Percentiles rank a stretch among this genome's conserved stretches.
These are phyloP conservation scores for Eucalyptus brandiana DNA, from an alignment of 345 rosid genomes.

Conservation along the genomic window DNA sequence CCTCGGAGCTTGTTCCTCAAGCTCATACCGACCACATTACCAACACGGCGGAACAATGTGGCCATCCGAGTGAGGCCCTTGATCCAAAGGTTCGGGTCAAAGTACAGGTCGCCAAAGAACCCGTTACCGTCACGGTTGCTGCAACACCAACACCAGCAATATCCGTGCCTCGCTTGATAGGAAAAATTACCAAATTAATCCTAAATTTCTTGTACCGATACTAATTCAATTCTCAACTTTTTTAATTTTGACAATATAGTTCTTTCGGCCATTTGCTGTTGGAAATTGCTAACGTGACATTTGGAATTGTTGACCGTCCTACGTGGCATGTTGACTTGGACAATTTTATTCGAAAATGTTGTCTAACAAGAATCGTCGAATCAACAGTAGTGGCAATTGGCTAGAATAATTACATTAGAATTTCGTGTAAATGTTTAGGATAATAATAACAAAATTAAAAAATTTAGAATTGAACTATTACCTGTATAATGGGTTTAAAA, in stretches of 20 bases:
- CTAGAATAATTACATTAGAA: not conserved
- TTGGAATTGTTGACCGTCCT: too few species aligned
- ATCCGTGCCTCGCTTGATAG: too few species aligned
- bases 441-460: not conserved
- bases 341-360: not conserved
- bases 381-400: accelerated
- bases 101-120: conserved; percentile 72
- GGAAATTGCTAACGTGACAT: too few species aligned
- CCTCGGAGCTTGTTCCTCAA: conserved; percentile 88
- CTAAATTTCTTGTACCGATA: too few species aligned
- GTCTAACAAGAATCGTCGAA: not conserved
- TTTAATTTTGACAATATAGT: too few species aligned
- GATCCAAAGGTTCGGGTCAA: conserved; percentile 58
- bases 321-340: too few species aligned
- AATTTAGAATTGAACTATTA: not conserved
- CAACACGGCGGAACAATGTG: conserved; percentile 25
- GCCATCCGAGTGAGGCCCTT: conserved; percentile 59
- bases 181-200: too few species aligned
- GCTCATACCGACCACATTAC: conserved; percentile 79
- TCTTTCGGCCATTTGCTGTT: too few species aligned
- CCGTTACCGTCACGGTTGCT: conserved; percentile 60
- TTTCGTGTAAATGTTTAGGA: not conserved
- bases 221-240: too few species aligned
- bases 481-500: not conserved
- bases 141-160: conserved; percentile 57